phyloP scores from a whole-genome alignment of 2,329 filamentous ascomycete species.

The Phaeophleospora eucalypticola region DNA sequence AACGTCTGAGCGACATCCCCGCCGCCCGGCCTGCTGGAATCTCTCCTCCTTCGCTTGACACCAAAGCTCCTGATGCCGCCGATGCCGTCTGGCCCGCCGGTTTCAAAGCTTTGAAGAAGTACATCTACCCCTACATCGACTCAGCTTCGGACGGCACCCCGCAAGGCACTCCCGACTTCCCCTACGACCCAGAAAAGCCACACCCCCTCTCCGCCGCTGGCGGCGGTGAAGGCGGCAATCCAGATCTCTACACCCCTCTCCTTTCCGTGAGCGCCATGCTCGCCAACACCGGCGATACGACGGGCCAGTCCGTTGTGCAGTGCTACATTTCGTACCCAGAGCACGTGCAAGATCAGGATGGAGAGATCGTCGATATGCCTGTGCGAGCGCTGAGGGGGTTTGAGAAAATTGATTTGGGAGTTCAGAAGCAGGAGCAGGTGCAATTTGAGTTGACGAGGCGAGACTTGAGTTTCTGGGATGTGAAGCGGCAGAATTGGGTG shows the following conservation, averaged over 20 bases:
- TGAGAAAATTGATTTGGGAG: constrained; percentile 38
- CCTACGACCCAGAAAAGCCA: constrained; percentile 45
- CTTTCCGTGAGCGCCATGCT: constrained; percentile 51
- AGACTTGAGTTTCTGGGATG: constrained; percentile 36
- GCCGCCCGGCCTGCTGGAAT: constrained; percentile 38
- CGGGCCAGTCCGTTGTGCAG: constrained; percentile 54
- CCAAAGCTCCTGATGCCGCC: constrained; percentile 51
- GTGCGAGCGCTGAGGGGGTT: constrained; percentile 43
- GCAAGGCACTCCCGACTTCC: constrained; percentile 43
- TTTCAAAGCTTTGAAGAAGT: constrained; percentile 62
- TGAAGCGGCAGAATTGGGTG: constrained; percentile 35
- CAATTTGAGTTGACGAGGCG: constrained; percentile 35
- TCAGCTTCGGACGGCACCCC: constrained; percentile 45
- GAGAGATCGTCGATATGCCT: constrained; percentile 41
- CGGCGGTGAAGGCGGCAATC: constrained; percentile 65
- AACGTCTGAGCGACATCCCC: constrained; percentile 31
- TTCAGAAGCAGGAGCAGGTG: constrained; percentile 19
- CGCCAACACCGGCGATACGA: constrained; percentile 57
- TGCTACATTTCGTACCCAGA: constrained; percentile 49
- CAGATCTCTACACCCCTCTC: constrained; percentile 58
- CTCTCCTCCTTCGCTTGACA: constrained; percentile 53
- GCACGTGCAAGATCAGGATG: constrained; percentile 24
- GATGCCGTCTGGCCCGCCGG: constrained; percentile 58
- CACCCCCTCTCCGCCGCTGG: constrained; percentile 60
- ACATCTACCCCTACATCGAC: constrained; percentile 68